Base-by-base conservation (phyloP, 805 yeast genomes). In the Pachysolen tannophilus region DNA sequence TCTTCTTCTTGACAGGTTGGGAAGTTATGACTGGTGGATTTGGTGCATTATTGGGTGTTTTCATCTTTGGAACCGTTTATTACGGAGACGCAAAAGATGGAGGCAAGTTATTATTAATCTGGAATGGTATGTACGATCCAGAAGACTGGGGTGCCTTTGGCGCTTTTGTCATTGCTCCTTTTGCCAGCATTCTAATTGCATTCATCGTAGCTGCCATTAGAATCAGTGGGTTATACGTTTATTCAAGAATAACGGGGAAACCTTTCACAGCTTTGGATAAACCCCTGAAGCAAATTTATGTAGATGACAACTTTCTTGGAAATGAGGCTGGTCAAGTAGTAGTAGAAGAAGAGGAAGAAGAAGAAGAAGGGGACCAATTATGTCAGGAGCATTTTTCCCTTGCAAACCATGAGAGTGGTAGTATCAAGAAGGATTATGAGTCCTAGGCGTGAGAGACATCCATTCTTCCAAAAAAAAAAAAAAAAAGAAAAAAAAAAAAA, bases 131-230 rank as follows among this genome's bases (percentile, higher is more conserved):
- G 19, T 88, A 88, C 50, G 63, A 69, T 42, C 63, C 72, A 5
- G 72, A 69, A 33, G 96, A 88, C 52, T 88, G 96, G 96, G 84
- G 94, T 48, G 78, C 94, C 0, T 88, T 88, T 61, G 97, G 95
- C 17, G 95, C 96, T 2, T 88, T 88, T 58, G 90, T 83, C 6
- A 82, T 80, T 42, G 92, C 96, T 1, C 96, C 96, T 5, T 67
- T 78, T 27, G 94, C 90, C 19, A 86, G 90, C 8, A 43, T 87
- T 2, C 42, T 80, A 5, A 62, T 78, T 41, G 78, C 83, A 2
- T 55, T 72, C 10, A 47, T 64, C 20, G 64, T 68, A 29, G 67
- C 82, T 19, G 78, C 49, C 3, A 17, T 65, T 11, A 68, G 92
- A 57, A 52, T 72, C 24, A 38, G 50, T 1, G 40, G 46, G 11